Evolutionary conservation across 441 rosid genomes (phyloP).

Genomic region (Mallotus repandus): DNA sequence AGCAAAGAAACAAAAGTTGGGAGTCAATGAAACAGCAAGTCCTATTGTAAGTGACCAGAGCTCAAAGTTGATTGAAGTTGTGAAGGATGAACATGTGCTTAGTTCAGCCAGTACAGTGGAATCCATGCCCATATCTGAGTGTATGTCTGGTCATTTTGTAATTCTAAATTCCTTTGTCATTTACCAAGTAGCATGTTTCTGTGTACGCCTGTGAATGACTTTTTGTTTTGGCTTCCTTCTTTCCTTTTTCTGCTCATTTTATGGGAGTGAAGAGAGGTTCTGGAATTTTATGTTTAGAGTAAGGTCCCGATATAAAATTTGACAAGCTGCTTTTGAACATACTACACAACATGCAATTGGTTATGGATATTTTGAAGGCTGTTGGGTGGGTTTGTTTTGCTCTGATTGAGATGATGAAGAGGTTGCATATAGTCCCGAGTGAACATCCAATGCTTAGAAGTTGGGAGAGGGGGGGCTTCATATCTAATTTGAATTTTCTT

Average conservation of each 20-base stretch:
- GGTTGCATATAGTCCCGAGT: background rate
- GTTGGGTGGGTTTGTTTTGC: background rate
- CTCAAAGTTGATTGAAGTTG: constrained; percentile 23
- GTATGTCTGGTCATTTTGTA: constrained; percentile 22
- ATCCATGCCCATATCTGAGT: constrained; percentile 18
- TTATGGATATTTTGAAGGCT: background rate
- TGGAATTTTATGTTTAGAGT: constrained; percentile 7
- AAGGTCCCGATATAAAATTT: background rate
- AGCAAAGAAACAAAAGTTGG: constrained; percentile 39
- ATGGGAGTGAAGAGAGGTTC: background rate
- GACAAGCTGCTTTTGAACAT: constrained; percentile 2
- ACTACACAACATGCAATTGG: background rate
- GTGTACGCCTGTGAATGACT: background rate
- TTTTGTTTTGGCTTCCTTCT: background rate
- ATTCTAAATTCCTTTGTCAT: constrained; percentile 8
- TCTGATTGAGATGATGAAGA: background rate
- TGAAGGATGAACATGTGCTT: constrained; percentile 27
- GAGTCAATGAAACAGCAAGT: constrained; percentile 13
- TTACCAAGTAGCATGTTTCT: constrained; percentile 2
- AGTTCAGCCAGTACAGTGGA: constrained; percentile 27
- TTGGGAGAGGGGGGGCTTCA: background rate
- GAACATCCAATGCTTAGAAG: constrained; percentile 6
- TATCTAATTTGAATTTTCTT: constrained; percentile 15
- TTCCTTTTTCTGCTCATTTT: background rate
- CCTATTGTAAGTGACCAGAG: constrained; percentile 22